phyloP scores from a whole-genome alignment of 2,329 filamentous ascomycete species.

The Cercospora beticola region DNA sequence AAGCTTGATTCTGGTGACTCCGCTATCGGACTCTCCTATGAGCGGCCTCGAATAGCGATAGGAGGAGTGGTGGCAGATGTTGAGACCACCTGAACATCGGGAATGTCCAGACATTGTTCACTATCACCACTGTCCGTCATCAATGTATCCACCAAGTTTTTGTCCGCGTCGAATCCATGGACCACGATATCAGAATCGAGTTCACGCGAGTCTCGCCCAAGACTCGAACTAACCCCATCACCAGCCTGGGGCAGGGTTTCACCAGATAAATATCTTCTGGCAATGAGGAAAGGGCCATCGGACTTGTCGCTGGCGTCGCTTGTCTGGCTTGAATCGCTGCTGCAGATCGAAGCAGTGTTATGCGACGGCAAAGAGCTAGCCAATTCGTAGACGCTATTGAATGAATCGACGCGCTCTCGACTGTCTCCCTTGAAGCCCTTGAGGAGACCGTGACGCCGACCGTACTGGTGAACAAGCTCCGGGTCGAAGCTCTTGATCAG shows the following conservation, averaged over 20 bases:
- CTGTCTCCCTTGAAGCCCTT: neutral
- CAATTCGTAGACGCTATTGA: slow-evolving; percentile 9
- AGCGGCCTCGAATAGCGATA: slow-evolving; percentile 1
- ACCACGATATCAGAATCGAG: neutral
- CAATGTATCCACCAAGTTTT: neutral
- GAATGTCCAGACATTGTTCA: neutral
- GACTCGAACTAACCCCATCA: neutral
- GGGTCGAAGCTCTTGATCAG: slow-evolving; percentile 48
- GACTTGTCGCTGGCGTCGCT: neutral
- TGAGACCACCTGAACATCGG: neutral
- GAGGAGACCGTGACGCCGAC: neutral
- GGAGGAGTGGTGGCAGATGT: neutral
- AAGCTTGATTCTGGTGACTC: too few relatives aligned
- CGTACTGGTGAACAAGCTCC: slow-evolving; percentile 39
- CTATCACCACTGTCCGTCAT: neutral
- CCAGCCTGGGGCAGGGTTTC: neutral
- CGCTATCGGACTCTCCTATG: too few relatives aligned
- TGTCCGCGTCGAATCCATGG: neutral
- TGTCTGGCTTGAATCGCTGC: neutral
- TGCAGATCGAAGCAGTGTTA: neutral
- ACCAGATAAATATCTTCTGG: neutral
- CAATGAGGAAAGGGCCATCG: neutral
- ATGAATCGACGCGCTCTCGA: slow-evolving; percentile 5
- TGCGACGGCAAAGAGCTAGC: slow-evolving; percentile 2
- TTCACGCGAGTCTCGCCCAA: neutral